Evolutionary conservation across 2,329 filamentous ascomycete genomes (phyloP).

Genomic region (Cytospora mali): DNA sequence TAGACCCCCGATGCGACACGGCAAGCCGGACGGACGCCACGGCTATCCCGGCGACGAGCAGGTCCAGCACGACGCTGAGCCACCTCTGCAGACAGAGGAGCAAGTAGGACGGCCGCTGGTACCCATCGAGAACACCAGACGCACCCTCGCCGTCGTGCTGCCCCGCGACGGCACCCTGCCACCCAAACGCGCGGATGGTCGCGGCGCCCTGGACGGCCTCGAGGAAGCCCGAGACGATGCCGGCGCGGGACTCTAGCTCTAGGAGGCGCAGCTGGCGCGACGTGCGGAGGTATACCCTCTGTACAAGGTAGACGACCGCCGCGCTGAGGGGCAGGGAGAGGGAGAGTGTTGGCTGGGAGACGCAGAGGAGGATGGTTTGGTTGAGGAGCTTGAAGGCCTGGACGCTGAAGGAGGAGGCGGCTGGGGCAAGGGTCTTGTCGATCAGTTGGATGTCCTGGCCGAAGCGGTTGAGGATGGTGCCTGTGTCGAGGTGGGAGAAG

Average conservation of each 20-base stretch:
- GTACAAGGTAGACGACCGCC: conserved; percentile 47
- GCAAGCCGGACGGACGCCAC: conserved; percentile 38
- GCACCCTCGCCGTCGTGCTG: too few species aligned
- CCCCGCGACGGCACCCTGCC: conserved; percentile 39
- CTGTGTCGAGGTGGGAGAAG: conserved; percentile 45
- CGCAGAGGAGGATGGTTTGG: conserved; percentile 49
- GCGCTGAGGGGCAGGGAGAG: conserved; percentile 50
- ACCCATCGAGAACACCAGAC: conserved; percentile 42
- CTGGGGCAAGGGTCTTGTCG: conserved; percentile 45
- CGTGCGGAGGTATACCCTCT: conserved; percentile 56
- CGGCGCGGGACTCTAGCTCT: conserved; percentile 56
- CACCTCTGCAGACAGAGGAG: conserved; percentile 55
- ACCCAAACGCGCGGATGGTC: conserved; percentile 53
- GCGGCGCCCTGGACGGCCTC: conserved; percentile 46
- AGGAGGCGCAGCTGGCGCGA: conserved; percentile 59
- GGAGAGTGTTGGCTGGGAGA: conserved; percentile 48
- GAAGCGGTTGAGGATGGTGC: conserved; percentile 48
- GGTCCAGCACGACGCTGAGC: conserved; percentile 54
- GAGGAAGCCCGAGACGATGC: conserved; percentile 46
- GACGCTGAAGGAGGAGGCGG: conserved; percentile 37
- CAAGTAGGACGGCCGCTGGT: conserved; percentile 53
- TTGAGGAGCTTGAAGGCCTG: conserved; percentile 45
- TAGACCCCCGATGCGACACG: conserved; percentile 28
- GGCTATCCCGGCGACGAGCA: conserved; percentile 51
- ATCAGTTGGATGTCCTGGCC: conserved; percentile 48